A percentile compares a stretch with the other conserved stretches of the same genome.
Conservation (phyloP, 148 eudicot species). For the Pouteria glomerata region DNA sequence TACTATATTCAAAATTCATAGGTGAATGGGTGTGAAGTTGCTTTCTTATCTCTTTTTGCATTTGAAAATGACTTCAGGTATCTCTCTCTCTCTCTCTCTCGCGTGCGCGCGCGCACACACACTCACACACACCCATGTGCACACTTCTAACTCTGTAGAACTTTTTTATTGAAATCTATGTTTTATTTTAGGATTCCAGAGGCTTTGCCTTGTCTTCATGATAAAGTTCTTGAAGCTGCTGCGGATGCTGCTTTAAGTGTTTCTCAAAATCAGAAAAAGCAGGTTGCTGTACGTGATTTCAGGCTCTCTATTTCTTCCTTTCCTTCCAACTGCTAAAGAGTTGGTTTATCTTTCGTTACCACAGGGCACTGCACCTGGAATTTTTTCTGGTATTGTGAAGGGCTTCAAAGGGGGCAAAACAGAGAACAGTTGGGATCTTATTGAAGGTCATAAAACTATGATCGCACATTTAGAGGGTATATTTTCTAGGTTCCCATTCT, state of each 20-base stretch:
- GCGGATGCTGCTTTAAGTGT: slow-evolving; percentile 35
- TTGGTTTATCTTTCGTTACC: slow-evolving; percentile 12
- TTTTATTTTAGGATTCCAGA: slow-evolving; percentile 51
- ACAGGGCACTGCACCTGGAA: slow-evolving; percentile 48
- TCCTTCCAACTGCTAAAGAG: slow-evolving; percentile 11
- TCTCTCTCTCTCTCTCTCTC: slow-evolving; percentile 13
- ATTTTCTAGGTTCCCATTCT: slow-evolving; percentile 56
- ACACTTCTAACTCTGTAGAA: neutral
- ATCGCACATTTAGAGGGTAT: slow-evolving; percentile 46
- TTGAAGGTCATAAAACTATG: slow-evolving; percentile 28
- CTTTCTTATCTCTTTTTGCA: slow-evolving; percentile 70
- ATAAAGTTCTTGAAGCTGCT: slow-evolving; percentile 76
- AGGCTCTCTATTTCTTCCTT: slow-evolving; percentile 3
- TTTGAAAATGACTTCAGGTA: slow-evolving; percentile 83
- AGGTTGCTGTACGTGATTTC: slow-evolving; percentile 38
- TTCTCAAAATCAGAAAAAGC: slow-evolving; percentile 45
- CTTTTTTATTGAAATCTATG: neutral
- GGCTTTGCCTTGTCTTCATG: slow-evolving; percentile 75
- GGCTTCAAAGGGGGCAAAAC: slow-evolving; percentile 54
- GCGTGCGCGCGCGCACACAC: neutral
- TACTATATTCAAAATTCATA: slow-evolving; percentile 17
- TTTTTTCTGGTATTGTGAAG: slow-evolving; percentile 61
- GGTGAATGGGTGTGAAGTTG: slow-evolving; percentile 90
- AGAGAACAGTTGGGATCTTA: slow-evolving; percentile 24
- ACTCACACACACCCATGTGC: neutral